phyloP scores from a whole-genome alignment of 2,329 filamentous ascomycete genomes.

The Fusarium stilboides region DNA sequence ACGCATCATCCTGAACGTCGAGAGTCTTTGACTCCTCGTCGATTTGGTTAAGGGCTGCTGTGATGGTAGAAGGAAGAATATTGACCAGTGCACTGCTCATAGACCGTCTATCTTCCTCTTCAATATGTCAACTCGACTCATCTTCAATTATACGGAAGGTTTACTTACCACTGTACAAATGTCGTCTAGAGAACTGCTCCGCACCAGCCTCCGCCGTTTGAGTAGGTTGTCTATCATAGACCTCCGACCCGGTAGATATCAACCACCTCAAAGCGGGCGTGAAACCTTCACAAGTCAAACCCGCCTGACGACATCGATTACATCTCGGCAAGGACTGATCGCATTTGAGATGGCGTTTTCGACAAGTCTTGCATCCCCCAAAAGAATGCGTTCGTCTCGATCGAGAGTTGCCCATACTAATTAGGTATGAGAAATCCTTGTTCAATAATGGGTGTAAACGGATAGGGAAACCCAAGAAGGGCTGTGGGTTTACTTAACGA shows the following conservation, averaged over 20 bases:
- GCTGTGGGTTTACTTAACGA: constrained; percentile 20
- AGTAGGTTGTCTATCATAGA: constrained; percentile 33
- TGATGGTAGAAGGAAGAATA: constrained; percentile 31
- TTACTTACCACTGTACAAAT: constrained; percentile 39
- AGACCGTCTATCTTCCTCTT: constrained; percentile 32
- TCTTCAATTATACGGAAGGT: neutral
- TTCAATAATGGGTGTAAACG: neutral
- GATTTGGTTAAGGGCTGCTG: constrained; percentile 36
- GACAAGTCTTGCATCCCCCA: constrained; percentile 44
- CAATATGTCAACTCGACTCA: neutral
- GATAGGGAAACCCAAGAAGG: constrained; percentile 5
- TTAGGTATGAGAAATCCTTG: neutral
- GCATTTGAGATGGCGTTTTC: constrained; percentile 46
- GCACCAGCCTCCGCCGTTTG: constrained; percentile 25
- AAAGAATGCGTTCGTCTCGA: constrained; percentile 43
- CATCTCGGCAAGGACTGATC: constrained; percentile 38
- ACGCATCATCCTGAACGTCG: constrained; percentile 5
- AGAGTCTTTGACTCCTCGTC: constrained; percentile 39
- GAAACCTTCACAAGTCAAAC: constrained; percentile 40
- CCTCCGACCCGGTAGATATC: constrained; percentile 37
- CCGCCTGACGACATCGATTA: constrained; percentile 37
- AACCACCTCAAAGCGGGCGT: constrained; percentile 41
- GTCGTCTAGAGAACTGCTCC: constrained; percentile 39
- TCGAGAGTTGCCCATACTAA: constrained; percentile 30
- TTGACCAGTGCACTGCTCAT: constrained; percentile 39